phyloP scores from a whole-genome alignment of 176 grass and related monocot species.

The Tillandsia fasciculata region DNA sequence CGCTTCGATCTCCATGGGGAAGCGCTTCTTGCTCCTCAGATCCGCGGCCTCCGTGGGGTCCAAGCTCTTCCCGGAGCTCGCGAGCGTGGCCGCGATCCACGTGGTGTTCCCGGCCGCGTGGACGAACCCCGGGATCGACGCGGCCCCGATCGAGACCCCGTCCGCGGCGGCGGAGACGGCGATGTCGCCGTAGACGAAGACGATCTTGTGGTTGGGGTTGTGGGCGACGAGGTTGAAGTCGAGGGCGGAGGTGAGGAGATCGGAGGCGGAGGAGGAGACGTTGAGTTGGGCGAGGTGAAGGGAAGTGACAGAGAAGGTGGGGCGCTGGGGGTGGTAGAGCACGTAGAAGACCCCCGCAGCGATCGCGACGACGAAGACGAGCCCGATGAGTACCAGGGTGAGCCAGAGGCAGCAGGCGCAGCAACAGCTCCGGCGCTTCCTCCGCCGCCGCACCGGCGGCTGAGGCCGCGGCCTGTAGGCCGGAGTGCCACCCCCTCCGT shows the following conservation, averaged over 20 bases:
- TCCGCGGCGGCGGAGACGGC: slow-evolving; percentile 37
- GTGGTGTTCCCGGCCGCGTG: slow-evolving; percentile 58
- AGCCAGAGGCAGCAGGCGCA: slow-evolving; percentile 80
- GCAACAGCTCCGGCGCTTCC: slow-evolving; percentile 64
- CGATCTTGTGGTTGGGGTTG: slow-evolving; percentile 83
- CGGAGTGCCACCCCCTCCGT: slow-evolving; percentile 37
- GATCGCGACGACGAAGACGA: slow-evolving; percentile 69
- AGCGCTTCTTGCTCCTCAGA: slow-evolving; percentile 60
- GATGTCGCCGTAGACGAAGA: slow-evolving; percentile 65
- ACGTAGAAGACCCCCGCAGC: slow-evolving; percentile 76
- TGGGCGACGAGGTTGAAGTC: slow-evolving; percentile 76
- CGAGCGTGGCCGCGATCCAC: slow-evolving; percentile 40
- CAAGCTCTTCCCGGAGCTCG: slow-evolving; percentile 23
- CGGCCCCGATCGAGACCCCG: slow-evolving; percentile 48
- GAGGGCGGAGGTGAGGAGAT: slow-evolving; percentile 65
- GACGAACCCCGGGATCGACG: slow-evolving; percentile 63
- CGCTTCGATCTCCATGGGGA: slow-evolving; percentile 40
- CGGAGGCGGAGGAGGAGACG: slow-evolving; percentile 53
- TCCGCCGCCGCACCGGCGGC: slow-evolving; percentile 13
- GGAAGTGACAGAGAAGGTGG: slow-evolving; percentile 65
- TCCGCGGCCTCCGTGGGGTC: slow-evolving; percentile 46
- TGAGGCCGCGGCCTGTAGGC: slow-evolving; percentile 41
- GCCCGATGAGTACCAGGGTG: slow-evolving; percentile 41
- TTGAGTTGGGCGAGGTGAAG: slow-evolving; percentile 59
- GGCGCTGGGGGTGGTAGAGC: slow-evolving; percentile 63